Evolutionary conservation across 2,329 filamentous ascomycete species (phyloP), one percentile per base, ranked within the genome.

Genomic region (Colletotrichum sp.): DNA sequence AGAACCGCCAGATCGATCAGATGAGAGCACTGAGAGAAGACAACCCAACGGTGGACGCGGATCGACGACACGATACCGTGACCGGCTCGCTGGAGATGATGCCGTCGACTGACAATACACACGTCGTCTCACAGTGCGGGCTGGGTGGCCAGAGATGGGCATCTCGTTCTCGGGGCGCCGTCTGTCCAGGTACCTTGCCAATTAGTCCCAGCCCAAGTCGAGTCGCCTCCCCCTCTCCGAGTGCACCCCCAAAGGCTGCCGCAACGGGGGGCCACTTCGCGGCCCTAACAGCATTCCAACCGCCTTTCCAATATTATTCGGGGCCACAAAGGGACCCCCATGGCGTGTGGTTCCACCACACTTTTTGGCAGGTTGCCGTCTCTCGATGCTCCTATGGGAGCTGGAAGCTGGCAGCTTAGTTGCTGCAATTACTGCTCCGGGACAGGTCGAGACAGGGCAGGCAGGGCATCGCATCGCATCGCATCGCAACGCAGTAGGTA

Each of bases 311-410:
- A 71, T 66, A 32, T 66, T 75, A 32, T 28, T 71, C 7, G 61
- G n/a, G 52, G 61, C 32, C 27, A 72, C 34, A 62, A 36, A 56
- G 56, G 16, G 62, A 72, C 68, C 61, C 69, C 43, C 55, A 58
- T 73, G 69, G 69, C 18, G 62, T 72, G 12, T n/a, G 70, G 73
- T 56, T 56, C 70, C 70, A 75, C 73, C 69, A 68, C 62, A 75
- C 70, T 69, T 75, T 62, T 22, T 48, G 34, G 36, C 52, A 71
- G 25, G 60, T 28, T 25, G 62, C 28, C 43, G 48, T 36, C 27
- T 27, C 39, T 39, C 55, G 43, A 67, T 39, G 69, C 69, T 43
- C 69, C 62, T 43, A 39, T 64, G 69, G 64, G 27, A 75, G 25
- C 58, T 32, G 28, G 27, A 30, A 30, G 56, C 27, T 32, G 18